phyloP scores from a whole-genome alignment of 208 protist genomes.

The Leishmania guyanensis region DNA sequence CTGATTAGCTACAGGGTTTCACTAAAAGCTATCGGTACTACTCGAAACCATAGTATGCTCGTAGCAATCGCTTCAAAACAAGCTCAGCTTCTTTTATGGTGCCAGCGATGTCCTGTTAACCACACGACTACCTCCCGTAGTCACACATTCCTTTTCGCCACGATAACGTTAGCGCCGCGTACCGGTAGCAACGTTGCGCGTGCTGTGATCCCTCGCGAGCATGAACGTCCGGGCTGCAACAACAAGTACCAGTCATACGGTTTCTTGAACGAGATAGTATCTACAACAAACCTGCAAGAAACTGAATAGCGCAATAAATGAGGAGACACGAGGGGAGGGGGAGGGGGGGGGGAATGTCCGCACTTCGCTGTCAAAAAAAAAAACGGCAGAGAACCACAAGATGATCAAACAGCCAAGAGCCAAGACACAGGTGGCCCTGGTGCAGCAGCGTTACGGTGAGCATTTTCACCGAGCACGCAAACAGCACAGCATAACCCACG shows the following conservation, averaged over 20 bases:
- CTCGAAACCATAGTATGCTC: not conserved
- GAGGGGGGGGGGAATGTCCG: too few species aligned
- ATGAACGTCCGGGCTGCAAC: not conserved
- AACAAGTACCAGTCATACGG: not conserved
- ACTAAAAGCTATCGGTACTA: not conserved
- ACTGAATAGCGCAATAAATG: not conserved
- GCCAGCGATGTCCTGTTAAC: not conserved
- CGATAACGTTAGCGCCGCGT: not conserved
- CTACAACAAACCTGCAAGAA: not conserved
- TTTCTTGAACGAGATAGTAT: not conserved
- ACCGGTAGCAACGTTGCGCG: not conserved
- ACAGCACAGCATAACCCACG: too few species aligned
- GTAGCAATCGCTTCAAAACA: not conserved
- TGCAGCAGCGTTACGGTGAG: too few species aligned
- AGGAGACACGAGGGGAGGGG: too few species aligned
- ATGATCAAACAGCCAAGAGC: too few species aligned
- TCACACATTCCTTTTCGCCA: not conserved
- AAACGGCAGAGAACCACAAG: too few species aligned
- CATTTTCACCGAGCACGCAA: too few species aligned
- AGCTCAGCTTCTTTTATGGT: not conserved
- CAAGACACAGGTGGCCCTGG: too few species aligned
- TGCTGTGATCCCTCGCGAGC: not conserved
- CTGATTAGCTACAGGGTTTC: not conserved
- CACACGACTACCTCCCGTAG: not conserved
- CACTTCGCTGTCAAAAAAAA: too few species aligned